Evolutionary conservation across 345 rosid genomes (phyloP).

Genomic region (Eucalyptus guilfoylei): DNA sequence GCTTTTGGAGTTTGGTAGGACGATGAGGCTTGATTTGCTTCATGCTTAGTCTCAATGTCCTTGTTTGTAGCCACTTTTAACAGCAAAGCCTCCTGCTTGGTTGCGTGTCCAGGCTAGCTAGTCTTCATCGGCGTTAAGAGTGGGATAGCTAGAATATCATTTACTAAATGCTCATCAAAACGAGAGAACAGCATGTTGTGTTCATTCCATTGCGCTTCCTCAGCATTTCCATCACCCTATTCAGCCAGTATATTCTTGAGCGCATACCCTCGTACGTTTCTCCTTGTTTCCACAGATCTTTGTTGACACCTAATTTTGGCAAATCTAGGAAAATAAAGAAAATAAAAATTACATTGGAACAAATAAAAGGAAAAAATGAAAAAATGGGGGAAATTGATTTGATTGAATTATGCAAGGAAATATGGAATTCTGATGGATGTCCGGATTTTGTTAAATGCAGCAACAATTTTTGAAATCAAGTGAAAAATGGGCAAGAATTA

Average conservation of each 20-base stretch:
- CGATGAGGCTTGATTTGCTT: background rate
- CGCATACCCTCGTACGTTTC: rapidly evolving
- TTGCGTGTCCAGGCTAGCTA: rapidly evolving
- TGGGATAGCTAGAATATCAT: background rate
- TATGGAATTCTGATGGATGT: too few species aligned
- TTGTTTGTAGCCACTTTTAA: background rate
- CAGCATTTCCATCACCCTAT: background rate
- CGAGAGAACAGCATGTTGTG: background rate
- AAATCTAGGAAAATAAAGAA: too few species aligned
- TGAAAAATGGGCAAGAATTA: too few species aligned
- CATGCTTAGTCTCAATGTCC: background rate
- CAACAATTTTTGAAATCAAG: too few species aligned
- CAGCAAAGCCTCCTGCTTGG: background rate
- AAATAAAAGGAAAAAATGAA: too few species aligned
- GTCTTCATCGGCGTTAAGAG: background rate
- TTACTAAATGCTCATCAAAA: background rate
- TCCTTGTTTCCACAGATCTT: background rate
- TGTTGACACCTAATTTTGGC: too few species aligned
- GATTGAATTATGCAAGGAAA: too few species aligned
- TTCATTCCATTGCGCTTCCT: background rate
- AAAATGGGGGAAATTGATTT: too few species aligned
- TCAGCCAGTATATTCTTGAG: background rate
- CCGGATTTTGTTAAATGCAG: too few species aligned
- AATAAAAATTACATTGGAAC: too few species aligned
- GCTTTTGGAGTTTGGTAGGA: background rate